These are phyloP conservation scores for Teratosphaeria viscida DNA, from an alignment of 2,329 filamentous ascomycete genomes.

Conservation along the genomic window DNA sequence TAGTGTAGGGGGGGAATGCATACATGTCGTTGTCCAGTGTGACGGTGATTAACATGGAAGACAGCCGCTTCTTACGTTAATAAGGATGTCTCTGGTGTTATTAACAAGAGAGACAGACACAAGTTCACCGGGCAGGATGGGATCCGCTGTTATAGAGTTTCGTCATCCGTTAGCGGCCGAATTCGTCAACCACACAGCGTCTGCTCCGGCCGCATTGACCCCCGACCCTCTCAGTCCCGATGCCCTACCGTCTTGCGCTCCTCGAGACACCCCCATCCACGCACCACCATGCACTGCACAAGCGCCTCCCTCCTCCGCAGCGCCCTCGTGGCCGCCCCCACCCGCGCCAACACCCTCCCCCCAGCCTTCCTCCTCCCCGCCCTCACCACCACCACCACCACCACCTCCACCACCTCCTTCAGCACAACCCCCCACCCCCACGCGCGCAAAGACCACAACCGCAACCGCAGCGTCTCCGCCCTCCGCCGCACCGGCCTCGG, in stretches of 20 bases:
- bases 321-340: background rate
- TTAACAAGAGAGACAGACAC: background rate
- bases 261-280: background rate
- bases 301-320: slow-evolving; percentile 1
- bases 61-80: background rate
- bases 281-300: slow-evolving; percentile 4
- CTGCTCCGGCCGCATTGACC: background rate
- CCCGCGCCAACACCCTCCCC: slow-evolving; percentile 11
- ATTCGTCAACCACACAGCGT: background rate
- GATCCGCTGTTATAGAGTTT: background rate
- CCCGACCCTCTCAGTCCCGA: background rate
- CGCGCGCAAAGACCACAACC: slow-evolving; percentile 60
- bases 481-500: slow-evolving; percentile 60
- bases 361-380: slow-evolving; percentile 27
- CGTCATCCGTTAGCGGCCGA: background rate
- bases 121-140: background rate
- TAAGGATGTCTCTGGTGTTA: background rate
- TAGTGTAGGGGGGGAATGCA: too few relatives aligned
- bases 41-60: too few relatives aligned
- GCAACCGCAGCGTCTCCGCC: slow-evolving; percentile 68
- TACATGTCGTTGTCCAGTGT: too few relatives aligned
- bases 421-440: slow-evolving; percentile 14
- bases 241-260: background rate
- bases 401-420: slow-evolving; percentile 16
- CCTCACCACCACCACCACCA: slow-evolving; percentile 12